Percentiles rank a stretch among this genome's conserved stretches.
phyloP scores from a whole-genome alignment of 257 asterid species.

The Catharanthus roseus region DNA sequence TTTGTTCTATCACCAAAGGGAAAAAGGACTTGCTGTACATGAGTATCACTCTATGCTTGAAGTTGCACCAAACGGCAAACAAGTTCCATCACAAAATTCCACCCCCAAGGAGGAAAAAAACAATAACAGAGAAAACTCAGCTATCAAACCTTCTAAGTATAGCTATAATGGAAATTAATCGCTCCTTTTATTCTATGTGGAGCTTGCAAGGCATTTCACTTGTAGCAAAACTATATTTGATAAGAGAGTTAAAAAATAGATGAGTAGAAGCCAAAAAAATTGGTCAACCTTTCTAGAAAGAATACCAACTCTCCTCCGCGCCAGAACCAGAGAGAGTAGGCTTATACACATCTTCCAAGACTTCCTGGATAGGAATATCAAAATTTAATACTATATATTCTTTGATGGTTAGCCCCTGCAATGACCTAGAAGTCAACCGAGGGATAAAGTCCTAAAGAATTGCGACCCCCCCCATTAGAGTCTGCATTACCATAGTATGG shows the following conservation, averaged over 20 bases:
- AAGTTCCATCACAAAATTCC: neutral
- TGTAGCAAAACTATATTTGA: constrained; percentile 7
- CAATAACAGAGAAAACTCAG: neutral
- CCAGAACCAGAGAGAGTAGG: constrained; percentile 16
- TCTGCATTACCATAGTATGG: constrained; percentile 43
- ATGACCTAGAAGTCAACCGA: constrained; percentile 37
- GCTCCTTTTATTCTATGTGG: constrained; percentile 24
- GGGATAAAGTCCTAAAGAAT: constrained; percentile 41
- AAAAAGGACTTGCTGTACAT: constrained; percentile 2
- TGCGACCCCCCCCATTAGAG: constrained; percentile 58
- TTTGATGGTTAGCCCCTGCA: neutral
- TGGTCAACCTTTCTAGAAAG: constrained; percentile 21
- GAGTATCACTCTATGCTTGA: neutral
- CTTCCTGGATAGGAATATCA: constrained; percentile 16
- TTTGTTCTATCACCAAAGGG: too few relatives aligned
- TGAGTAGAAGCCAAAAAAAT: constrained; percentile 13
- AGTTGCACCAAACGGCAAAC: neutral
- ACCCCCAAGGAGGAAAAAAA: neutral
- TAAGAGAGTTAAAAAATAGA: neutral
- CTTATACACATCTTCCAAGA: neutral
- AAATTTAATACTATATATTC: constrained; percentile 18
- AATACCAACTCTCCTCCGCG: constrained; percentile 27
- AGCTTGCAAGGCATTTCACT: constrained; percentile 14
- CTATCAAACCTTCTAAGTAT: neutral
- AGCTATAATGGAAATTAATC: neutral